Conservation (phyloP, 331 rosid genomes). For the Spiraea crenata region DNA sequence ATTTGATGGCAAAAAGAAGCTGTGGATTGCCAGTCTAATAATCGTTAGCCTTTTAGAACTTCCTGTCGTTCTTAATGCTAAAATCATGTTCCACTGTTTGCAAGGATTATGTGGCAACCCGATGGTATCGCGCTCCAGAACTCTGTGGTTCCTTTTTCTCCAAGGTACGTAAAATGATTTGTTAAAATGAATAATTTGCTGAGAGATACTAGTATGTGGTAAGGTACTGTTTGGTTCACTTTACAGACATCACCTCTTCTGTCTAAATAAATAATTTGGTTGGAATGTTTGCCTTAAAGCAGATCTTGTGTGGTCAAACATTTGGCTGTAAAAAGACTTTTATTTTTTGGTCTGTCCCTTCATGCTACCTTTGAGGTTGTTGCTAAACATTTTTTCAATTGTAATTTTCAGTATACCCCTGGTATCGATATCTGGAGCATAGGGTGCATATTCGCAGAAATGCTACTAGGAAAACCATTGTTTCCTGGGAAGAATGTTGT, state of each 20-base stretch:
- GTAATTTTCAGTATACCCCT: slow-evolving; percentile 59
- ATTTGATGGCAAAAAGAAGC: neutral
- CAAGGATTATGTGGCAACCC: slow-evolving; percentile 76
- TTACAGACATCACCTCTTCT: neutral
- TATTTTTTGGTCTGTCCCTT: no score
- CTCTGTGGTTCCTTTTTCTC: slow-evolving; percentile 73
- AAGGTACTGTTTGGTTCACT: neutral
- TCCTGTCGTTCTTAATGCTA: slow-evolving; percentile 1
- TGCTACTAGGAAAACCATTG: slow-evolving; percentile 53
- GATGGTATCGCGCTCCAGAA: slow-evolving; percentile 86
- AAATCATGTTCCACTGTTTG: neutral
- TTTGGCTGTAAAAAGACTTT: no score
- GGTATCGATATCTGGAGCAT: slow-evolving; percentile 78
- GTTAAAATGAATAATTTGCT: neutral
- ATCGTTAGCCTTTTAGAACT: neutral
- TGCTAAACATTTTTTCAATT: neutral
- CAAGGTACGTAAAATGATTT: slow-evolving; percentile 34
- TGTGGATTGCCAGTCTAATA: neutral
- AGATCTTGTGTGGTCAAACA: neutral
- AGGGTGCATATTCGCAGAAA: slow-evolving; percentile 71
- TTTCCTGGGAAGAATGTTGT: slow-evolving; percentile 59
- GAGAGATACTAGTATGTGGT: neutral
- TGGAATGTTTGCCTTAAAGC: neutral
- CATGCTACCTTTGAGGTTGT: neutral
- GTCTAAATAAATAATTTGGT: neutral